Evolutionary conservation across 176 grass and related monocot species (phyloP).

Genomic region (Tillandsia leiboldiana): DNA sequence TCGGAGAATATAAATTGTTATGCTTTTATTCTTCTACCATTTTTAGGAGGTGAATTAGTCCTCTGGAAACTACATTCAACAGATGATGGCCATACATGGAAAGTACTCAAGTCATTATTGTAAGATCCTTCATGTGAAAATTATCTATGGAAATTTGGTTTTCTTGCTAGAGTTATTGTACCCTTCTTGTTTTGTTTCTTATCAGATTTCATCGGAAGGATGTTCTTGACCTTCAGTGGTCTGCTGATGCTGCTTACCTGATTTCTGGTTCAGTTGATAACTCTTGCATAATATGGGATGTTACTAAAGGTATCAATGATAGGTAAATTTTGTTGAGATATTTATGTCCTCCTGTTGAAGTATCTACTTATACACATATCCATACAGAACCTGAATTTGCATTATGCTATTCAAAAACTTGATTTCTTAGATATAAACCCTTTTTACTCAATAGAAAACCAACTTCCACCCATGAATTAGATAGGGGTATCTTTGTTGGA

Average conservation of each 20-base stretch:
- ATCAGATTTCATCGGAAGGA: constrained; percentile 94
- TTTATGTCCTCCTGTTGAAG: not conserved
- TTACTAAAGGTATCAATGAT: constrained; percentile 52
- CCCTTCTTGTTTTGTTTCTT: constrained; percentile 17
- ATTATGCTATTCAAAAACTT: too few relatives aligned
- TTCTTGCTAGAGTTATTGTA: not conserved
- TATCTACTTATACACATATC: not conserved
- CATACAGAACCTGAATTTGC: too few relatives aligned
- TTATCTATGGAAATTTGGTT: constrained; percentile 1
- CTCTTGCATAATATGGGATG: constrained; percentile 95
- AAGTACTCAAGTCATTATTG: constrained; percentile 67
- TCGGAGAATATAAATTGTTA: not conserved
- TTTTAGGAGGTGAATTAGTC: constrained; percentile 67
- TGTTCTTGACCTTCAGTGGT: constrained; percentile 96
- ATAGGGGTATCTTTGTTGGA: not conserved
- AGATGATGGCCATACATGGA: constrained; percentile 45
- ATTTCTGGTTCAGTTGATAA: constrained; percentile 96
- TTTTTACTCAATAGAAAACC: too few relatives aligned
- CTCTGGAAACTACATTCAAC: constrained; percentile 57
- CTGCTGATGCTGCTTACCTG: constrained; percentile 46
- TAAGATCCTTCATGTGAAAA: constrained; percentile 23
- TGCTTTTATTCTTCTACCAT: not conserved
- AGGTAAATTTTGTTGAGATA: not conserved
- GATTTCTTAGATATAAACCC: too few relatives aligned
- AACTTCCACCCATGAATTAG: not conserved